Conservation (phyloP, 2,329 filamentous ascomycete genomes). For the Amauroascus verrucosus region DNA sequence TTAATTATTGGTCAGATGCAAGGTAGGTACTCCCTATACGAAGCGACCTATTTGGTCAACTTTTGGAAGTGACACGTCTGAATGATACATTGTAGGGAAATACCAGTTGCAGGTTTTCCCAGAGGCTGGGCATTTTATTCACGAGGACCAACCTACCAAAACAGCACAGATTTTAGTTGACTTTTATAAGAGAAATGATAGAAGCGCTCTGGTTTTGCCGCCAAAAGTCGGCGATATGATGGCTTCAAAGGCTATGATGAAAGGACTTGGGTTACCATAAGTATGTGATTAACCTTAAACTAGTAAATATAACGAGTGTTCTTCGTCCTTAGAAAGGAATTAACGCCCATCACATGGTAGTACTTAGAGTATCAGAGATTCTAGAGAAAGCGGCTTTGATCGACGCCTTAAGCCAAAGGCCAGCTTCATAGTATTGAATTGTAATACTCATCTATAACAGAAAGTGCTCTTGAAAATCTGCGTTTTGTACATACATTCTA, state of each 20-base stretch:
- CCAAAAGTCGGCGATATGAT: conserved; percentile 76
- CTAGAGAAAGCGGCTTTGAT: neutral
- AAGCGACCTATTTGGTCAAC: neutral
- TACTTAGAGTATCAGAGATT: no score
- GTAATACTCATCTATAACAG: neutral
- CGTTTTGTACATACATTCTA: neutral
- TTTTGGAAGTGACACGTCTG: neutral
- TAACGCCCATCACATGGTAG: no score
- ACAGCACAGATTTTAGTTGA: conserved; percentile 76
- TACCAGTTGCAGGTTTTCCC: conserved; percentile 93
- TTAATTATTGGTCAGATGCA: conserved; percentile 96
- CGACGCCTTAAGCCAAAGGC: neutral
- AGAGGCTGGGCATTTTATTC: conserved; percentile 90
- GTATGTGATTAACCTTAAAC: no score
- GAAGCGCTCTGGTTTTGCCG: conserved; percentile 71
- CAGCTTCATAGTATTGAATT: neutral
- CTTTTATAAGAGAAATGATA: conserved; percentile 85
- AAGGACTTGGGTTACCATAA: conserved; percentile 20
- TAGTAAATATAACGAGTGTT: no score
- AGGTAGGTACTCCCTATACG: conserved; percentile 43
- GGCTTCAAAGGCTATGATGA: conserved; percentile 34
- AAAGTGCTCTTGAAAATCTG: neutral
- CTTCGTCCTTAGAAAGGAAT: no score
- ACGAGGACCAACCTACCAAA: conserved; percentile 88
- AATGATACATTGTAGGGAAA: conserved; percentile 47